Conservation (phyloP, 768 basidiomycete species). For the Grammothele lineata region DNA sequence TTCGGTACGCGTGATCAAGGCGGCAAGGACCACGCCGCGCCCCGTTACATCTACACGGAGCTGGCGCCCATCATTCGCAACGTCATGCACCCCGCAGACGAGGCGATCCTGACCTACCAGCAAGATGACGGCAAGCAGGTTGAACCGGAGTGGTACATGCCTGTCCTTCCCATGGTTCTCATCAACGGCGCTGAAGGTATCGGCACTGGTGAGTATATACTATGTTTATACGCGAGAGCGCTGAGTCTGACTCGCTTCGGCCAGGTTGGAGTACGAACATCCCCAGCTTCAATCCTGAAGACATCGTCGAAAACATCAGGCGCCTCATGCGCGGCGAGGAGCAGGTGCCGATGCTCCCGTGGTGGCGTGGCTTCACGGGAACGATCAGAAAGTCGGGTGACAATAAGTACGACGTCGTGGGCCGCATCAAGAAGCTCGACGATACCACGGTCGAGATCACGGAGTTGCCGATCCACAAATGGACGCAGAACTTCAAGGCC, state of each 20-base stretch:
- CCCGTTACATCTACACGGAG: constrained; percentile 93
- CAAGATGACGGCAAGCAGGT: constrained; percentile 78
- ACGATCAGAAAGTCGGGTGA: constrained; percentile 76
- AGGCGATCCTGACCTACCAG: constrained; percentile 76
- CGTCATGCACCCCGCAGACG: constrained; percentile 81
- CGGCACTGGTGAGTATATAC: constrained; percentile 68
- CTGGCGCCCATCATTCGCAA: constrained; percentile 68
- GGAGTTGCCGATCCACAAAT: constrained; percentile 91
- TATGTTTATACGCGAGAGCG: no score
- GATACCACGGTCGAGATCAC: constrained; percentile 92
- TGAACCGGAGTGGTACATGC: constrained; percentile 95
- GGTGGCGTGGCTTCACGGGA: constrained; percentile 97
- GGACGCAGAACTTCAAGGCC: constrained; percentile 93
- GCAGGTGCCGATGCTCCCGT: constrained; percentile 82
- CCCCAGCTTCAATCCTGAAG: constrained; percentile 88
- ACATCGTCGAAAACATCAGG: constrained; percentile 85
- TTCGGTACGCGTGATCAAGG: constrained; percentile 92
- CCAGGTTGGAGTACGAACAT: constrained; percentile 92
- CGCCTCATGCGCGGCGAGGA: constrained; percentile 85
- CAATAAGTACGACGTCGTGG: constrained; percentile 82
- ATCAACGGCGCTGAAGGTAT: constrained; percentile 97
- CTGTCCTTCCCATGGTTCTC: constrained; percentile 81
- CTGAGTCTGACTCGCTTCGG: background rate
- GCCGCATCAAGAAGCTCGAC: constrained; percentile 69
- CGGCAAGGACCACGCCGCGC: constrained; percentile 94